A percentile compares a stretch with the other conserved stretches of the same genome.
Conservation (phyloP, 345 rosid genomes). For the Gossypium bickii region DNA sequence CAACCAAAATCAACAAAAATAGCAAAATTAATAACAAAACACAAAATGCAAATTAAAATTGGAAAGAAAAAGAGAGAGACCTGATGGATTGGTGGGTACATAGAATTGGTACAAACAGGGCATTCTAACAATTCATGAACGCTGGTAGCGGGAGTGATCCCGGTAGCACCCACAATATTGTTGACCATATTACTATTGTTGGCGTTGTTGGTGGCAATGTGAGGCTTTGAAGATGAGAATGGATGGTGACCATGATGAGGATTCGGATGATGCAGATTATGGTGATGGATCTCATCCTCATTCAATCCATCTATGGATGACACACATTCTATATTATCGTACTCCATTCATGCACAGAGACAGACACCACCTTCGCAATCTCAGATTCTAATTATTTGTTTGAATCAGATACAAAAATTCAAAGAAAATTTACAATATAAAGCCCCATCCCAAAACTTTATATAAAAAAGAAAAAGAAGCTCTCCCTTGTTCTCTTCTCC, state of each 20-base stretch:
- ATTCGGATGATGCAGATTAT: conserved; percentile 13
- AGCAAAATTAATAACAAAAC: not conserved
- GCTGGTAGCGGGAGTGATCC: conserved; percentile 73
- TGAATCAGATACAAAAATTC: conserved; percentile 33
- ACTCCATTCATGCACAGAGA: conserved; percentile 43
- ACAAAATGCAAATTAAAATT: not conserved
- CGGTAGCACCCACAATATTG: conserved; percentile 49
- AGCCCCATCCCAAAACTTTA: not conserved
- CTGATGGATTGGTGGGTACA: conserved; percentile 99
- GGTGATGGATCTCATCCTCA: not conserved
- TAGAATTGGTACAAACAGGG: conserved; percentile 96
- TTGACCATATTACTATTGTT: conserved; percentile 23
- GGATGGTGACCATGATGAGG: conserved; percentile 41
- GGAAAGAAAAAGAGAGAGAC: conserved; percentile 22
- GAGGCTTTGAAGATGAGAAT: conserved; percentile 61
- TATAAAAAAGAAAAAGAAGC: too few relatives aligned
- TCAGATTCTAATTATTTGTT: not conserved
- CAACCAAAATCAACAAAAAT: conserved; percentile 6
- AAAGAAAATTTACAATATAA: conserved; percentile 24
- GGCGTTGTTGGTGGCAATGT: conserved; percentile 31
- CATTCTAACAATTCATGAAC: conserved; percentile 96
- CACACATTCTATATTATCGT: conserved; percentile 34
- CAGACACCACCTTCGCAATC: not conserved
- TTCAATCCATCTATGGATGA: not conserved
- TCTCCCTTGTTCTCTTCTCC: conserved; percentile 22